Base-by-base conservation (phyloP, 495 filamentous ascomycete genomes). In the Penicillium nucicola region DNA sequence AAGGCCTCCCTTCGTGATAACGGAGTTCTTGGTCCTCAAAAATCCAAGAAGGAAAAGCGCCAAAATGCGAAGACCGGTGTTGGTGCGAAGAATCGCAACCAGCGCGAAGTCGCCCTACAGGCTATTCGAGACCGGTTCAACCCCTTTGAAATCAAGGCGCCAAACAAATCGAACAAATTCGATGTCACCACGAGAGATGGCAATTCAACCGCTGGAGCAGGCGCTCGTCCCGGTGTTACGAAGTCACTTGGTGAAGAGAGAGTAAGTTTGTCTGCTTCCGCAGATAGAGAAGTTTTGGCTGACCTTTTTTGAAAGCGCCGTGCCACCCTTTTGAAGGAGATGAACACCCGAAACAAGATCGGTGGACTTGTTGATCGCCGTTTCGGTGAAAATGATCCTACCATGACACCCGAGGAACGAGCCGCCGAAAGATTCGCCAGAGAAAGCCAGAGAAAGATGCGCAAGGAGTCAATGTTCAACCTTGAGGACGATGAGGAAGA, bases 71-170 rank as follows among this genome's bases (percentile, higher is more conserved):
- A 85, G 63, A 77, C 82, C 63, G 80, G 80, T 33, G 77, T 76
- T 39, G 74, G 74, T 40, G 74, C 72, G 37, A 78, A 81, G 53
- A 82, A 88, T 55, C 84, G 87, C 55, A 79, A 86, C n/a, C 80
- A 89, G 67, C 80, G 85, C 46, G 80, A 84, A 57, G 81, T 80
- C 36, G 88, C 87, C 12, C 75, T 98, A 44, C 79, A 88, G 59
- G 80, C 79, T 42, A 96, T 97, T 62, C 86, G 93, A 55, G 91
- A 97, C 50, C 82, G 89, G 56, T 97, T 97, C 82, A 97, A 97
- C 69, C 93, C 93, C 3, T 98, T 97, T 67, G 93, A 98, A 66
- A 80, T 95, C 65, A 90, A 93, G 68, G 78, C 80, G 10, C 79
- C 83, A 19, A 71, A 80, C 0, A 74, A 81, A 23, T 82, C 82